Conservation (phyloP, 2,329 filamentous ascomycete genomes). For the Pseudogymnoascus sp. region DNA sequence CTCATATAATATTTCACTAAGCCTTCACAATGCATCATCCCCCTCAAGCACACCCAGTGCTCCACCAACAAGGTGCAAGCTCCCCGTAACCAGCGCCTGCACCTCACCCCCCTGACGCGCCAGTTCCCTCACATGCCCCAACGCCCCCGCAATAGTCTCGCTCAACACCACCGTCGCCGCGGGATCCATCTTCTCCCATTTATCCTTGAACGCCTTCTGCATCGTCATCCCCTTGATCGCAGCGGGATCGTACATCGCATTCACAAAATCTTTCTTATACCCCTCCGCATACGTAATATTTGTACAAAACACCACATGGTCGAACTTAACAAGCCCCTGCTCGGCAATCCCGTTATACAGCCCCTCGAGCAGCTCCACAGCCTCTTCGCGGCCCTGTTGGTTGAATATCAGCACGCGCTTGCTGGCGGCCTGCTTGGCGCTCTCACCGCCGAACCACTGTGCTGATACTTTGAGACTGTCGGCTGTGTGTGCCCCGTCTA, state of each 20-base stretch:
- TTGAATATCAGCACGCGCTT: constrained; percentile 67
- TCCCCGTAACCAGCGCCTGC: constrained; percentile 70
- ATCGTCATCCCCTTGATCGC: constrained; percentile 47
- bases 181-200: constrained; percentile 50
- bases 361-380: constrained; percentile 47
- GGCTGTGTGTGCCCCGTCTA: constrained; percentile 88
- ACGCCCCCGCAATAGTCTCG: constrained; percentile 60
- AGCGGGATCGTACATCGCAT: constrained; percentile 9
- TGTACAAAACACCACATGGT: constrained; percentile 70
- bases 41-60: constrained; percentile 62
- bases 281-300: constrained; percentile 57
- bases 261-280: constrained; percentile 46
- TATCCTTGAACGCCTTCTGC: constrained; percentile 56
- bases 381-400: constrained; percentile 76
- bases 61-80: constrained; percentile 75
- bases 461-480: constrained; percentile 80
- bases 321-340: constrained; percentile 43
- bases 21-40: neutral
- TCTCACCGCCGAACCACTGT: constrained; percentile 65
- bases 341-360: constrained; percentile 51
- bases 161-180: constrained; percentile 44
- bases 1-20: neutral
- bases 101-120: constrained; percentile 33
- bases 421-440: constrained; percentile 34
- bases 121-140: constrained; percentile 45